Percentiles rank a stretch among this genome's conserved stretches.
phyloP scores from a whole-genome alignment of 352 stramenopile species.

The Pythium brachiatum region DNA sequence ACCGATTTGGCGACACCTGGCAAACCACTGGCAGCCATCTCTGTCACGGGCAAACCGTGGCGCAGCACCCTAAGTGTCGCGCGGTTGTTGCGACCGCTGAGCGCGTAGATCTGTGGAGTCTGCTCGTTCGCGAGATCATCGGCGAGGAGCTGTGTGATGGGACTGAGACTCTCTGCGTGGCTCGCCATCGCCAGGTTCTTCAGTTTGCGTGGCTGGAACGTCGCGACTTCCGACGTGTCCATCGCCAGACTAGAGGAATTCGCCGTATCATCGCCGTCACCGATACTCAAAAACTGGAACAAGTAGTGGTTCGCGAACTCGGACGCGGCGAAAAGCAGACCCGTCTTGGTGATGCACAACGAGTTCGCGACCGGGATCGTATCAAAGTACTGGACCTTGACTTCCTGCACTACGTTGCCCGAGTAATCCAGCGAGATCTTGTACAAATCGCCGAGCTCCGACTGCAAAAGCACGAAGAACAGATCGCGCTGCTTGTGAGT shows the following conservation, averaged over 20 bases:
- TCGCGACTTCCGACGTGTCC: conserved; percentile 55
- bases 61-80: conserved; percentile 95
- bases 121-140: conserved; percentile 95
- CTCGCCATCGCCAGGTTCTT: conserved; percentile 88
- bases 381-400: conserved; percentile 95
- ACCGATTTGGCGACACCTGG: conserved; percentile 94
- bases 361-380: conserved; percentile 92
- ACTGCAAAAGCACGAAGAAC: conserved; percentile 98
- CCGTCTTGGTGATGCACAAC: conserved; percentile 98
- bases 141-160: conserved; percentile 94
- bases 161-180: conserved; percentile 86
- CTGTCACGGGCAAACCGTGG: conserved; percentile 95
- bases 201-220: conserved; percentile 79
- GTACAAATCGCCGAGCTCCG: conserved; percentile 98
- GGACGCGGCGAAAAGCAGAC: conserved; percentile 94
- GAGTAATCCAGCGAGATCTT: conserved; percentile 95
- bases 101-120: conserved; percentile 95
- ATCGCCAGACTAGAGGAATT: conserved; percentile 68
- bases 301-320: conserved; percentile 98
- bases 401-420: conserved; percentile 72
- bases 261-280: conserved; percentile 87
- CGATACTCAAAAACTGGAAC: conserved; percentile 97
- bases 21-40: conserved; percentile 96
- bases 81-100: conserved; percentile 92
- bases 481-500: conserved; percentile 94